phyloP scores from a whole-genome alignment of 192 early-diverging fungal genomes.

The Linnemannia schmuckeri region DNA sequence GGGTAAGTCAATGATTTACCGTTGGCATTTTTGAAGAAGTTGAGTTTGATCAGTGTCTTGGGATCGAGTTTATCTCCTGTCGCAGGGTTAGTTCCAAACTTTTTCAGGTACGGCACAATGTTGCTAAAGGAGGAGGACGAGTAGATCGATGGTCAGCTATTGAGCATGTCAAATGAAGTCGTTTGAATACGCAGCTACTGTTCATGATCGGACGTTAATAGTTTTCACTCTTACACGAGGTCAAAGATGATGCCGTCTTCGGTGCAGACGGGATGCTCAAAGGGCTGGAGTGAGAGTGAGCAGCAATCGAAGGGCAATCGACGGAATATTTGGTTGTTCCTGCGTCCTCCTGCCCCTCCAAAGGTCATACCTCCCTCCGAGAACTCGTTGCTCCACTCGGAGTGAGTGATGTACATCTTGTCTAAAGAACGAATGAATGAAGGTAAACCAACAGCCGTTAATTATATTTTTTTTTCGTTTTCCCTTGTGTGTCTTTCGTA shows the following conservation, averaged over 20 bases:
- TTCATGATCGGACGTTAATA: neutral
- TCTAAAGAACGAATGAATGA: constrained; percentile 61
- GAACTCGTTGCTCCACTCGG: constrained; percentile 76
- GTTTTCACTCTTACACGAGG: constrained; percentile 60
- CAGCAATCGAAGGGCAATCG: constrained; percentile 89
- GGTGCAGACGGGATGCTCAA: constrained; percentile 88
- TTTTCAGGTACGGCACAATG: constrained; percentile 85
- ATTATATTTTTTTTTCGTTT: neutral
- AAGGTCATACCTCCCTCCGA: constrained; percentile 69
- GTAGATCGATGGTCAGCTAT: too few species aligned
- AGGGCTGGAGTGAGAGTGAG: constrained; percentile 90
- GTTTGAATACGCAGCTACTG: neutral
- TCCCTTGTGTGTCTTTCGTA: neutral
- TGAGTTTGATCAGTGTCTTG: constrained; percentile 81
- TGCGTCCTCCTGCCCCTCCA: constrained; percentile 75
- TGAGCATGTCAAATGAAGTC: too few species aligned
- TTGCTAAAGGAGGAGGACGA: constrained; percentile 52
- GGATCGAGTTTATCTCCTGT: constrained; percentile 80
- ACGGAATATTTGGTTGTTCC: constrained; percentile 71
- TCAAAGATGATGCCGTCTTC: constrained; percentile 92
- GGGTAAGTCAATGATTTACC: constrained; percentile 26
- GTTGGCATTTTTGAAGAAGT: constrained; percentile 87
- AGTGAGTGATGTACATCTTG: constrained; percentile 92
- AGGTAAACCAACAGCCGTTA: neutral
- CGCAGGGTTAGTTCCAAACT: constrained; percentile 88